Conservation (phyloP, 148 eudicot species). For the Chenopodium quinoa region DNA sequence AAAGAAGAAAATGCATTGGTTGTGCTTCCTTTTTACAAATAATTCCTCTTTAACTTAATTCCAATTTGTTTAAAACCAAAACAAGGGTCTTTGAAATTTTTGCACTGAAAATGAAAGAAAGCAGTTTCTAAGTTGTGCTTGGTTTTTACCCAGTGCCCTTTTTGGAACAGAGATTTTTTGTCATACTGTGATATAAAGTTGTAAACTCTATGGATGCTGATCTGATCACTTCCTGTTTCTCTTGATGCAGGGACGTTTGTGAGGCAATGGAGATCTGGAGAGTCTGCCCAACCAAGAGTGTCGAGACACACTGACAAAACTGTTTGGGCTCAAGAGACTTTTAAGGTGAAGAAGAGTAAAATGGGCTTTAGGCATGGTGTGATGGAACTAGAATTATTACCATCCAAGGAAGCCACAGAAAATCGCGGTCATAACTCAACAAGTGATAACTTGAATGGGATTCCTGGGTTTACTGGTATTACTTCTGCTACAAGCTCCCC, state of each 20-base stretch:
- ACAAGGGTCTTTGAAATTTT: background rate
- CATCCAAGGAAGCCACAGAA: constrained; percentile 9
- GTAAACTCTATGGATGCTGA: background rate
- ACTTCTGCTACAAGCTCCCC: constrained; percentile 7
- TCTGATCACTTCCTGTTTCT: constrained; percentile 14
- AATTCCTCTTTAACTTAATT: background rate
- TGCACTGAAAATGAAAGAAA: background rate
- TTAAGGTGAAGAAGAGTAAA: constrained; percentile 17
- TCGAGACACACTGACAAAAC: background rate
- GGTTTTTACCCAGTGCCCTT: too few species aligned
- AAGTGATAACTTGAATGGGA: constrained; percentile 18
- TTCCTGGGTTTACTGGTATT: background rate
- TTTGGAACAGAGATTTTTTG: background rate
- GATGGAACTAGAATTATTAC: constrained; percentile 22
- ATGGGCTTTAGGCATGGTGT: constrained; percentile 5
- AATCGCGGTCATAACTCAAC: constrained; percentile 14
- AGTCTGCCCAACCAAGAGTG: constrained; percentile 12
- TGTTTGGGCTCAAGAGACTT: constrained; percentile 14
- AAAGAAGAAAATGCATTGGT: background rate
- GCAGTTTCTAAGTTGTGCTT: background rate
- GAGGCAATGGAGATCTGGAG: constrained; percentile 7
- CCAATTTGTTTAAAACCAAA: background rate
- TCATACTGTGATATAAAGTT: background rate
- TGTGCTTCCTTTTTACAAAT: background rate
- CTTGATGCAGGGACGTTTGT: constrained; percentile 17